Base-by-base conservation (phyloP, 257 asterid genomes). In the Paulownia fortunei region DNA sequence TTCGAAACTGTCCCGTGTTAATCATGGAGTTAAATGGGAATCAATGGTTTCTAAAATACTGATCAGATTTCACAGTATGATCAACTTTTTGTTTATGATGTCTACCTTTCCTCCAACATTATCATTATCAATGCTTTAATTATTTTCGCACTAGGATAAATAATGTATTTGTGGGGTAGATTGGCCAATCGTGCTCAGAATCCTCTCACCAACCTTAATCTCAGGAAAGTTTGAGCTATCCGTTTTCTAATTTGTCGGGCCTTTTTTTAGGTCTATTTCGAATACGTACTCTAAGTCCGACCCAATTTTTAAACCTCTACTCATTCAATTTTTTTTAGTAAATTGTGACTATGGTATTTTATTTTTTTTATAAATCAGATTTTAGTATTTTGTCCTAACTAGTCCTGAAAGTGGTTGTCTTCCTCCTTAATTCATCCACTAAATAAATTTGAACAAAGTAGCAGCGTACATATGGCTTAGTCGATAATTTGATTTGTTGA, bases 61-160 rank as follows among this genome's bases (percentile, higher is more conserved):
- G 75, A 64, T 67, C 66, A 62, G 59, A 76, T 75, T 81, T 67
- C 10, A 79, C 51, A 47, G 81, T 41, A 80, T 63, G 62, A 80
- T 80, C 73, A 77, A 84, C 87, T 80, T 87, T 85, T 76, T 81
- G 86, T 74, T 76, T 80, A 78, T 47, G 74, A 70, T 88, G 91
- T 83, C 79, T 0, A 42, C 76, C 88, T 82, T 85, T 85, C 55
- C n/a, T 51, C 69, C 74, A 79, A 82, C 93, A 89, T 54, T 55
- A n/a, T n/a, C n/a, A n/a, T n/a, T n/a, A 34, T 75, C 70, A 83
- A 79, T 77, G 69, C 21, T 56, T 63, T 68, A 70, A 84, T 82
- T 18, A 76, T 80, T 11, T 42, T 72, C 0, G 60, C 79, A 61
- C 69, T 82, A 54, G 65, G 62, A 76, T 10, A 21, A 64, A 39